Evolutionary conservation across 192 early-diverging fungal genomes (phyloP).

Genomic region (Coemansia sp.): DNA sequence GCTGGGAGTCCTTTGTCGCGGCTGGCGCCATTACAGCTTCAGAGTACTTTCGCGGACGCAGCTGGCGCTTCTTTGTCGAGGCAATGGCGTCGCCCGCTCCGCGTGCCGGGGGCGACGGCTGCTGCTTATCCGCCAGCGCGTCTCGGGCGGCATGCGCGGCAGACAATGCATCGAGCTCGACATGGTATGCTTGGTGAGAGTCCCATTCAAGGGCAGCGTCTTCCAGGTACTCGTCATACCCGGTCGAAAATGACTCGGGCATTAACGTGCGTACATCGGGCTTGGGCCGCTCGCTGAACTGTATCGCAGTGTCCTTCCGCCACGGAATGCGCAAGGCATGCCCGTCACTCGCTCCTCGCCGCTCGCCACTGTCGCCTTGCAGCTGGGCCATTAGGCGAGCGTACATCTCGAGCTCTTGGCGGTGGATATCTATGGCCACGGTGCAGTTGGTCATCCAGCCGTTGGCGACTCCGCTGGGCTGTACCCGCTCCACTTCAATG

Average conservation of each 20-base stretch:
- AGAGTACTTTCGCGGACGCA: slow-evolving; percentile 48
- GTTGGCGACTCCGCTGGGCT: slow-evolving; percentile 15
- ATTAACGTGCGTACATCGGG: slow-evolving; percentile 17
- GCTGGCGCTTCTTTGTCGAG: slow-evolving; percentile 12
- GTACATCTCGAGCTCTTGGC: slow-evolving; percentile 49
- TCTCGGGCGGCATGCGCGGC: slow-evolving; percentile 28
- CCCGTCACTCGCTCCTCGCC: slow-evolving; percentile 11
- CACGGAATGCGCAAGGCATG: slow-evolving; percentile 34
- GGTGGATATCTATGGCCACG: slow-evolving; percentile 41
- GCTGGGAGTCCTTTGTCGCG: not conserved
- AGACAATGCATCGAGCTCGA: slow-evolving; percentile 33
- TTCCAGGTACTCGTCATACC: slow-evolving; percentile 52
- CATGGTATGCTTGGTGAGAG: slow-evolving; percentile 36
- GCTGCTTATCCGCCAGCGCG: not conserved
- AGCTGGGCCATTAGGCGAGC: slow-evolving; percentile 43
- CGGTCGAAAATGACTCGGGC: slow-evolving; percentile 32
- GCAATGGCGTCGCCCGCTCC: not conserved
- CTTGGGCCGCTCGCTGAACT: slow-evolving; percentile 9
- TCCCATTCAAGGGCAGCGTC: slow-evolving; percentile 52
- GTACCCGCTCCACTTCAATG: slow-evolving; percentile 61
- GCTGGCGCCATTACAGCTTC: slow-evolving; percentile 22
- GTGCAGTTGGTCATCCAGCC: slow-evolving; percentile 47
- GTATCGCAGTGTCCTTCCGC: slow-evolving; percentile 1
- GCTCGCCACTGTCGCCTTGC: slow-evolving; percentile 13
- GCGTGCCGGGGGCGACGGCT: not conserved